Evolutionary conservation across 208 protist genomes (phyloP), one percentile per base, ranked within the genome.

Genomic region (Leishmania arabica): DNA sequence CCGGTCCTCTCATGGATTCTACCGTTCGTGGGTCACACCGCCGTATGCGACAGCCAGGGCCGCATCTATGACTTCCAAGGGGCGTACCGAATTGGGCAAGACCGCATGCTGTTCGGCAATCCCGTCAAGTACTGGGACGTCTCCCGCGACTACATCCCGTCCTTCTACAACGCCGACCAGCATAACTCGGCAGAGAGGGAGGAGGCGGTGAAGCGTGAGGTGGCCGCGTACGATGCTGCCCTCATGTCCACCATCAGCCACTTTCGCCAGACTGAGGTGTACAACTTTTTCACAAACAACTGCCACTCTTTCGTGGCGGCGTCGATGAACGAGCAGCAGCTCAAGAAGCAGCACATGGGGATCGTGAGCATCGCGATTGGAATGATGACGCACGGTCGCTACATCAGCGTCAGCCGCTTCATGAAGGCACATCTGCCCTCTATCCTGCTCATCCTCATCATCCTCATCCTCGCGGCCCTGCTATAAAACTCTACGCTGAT

Each of bases 41-140:
- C 89, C 13, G 97, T 99, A 56, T 93, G 90, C 64, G 96, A 97
- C 78, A 96, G 89, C 62, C 78, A 91, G 1, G 97, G 97, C 1
- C 81, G 86, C 66, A 95, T 98, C 75, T 90, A 93, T 76, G 97
- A 99, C 85, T 99, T 99, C 87, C 92, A 97, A 70, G 97, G 95
- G 13, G 86, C 90, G 27, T 97, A 94, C 81, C 77, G 64, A 17
- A 93, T 99, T 60, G 91, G 89, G 21, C 84, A 93, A 37, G 96
- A 99, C 78, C 83, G 82, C 45, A 97, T 99, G 93, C 82, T 98
- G 17, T 98, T 99, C 85, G 95, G 97, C 4, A 88, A 89, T 19
- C 88, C 91, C 2, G 85, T 91, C 40, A 93, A 93, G 80, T 97
- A 97, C 89, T 95, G 91, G 90, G 90, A 96, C 56, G 31, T 96